Evolutionary conservation across 148 eudicot genomes (phyloP), one percentile per base, ranked within the genome.

Genomic region (Drosera capensis): DNA sequence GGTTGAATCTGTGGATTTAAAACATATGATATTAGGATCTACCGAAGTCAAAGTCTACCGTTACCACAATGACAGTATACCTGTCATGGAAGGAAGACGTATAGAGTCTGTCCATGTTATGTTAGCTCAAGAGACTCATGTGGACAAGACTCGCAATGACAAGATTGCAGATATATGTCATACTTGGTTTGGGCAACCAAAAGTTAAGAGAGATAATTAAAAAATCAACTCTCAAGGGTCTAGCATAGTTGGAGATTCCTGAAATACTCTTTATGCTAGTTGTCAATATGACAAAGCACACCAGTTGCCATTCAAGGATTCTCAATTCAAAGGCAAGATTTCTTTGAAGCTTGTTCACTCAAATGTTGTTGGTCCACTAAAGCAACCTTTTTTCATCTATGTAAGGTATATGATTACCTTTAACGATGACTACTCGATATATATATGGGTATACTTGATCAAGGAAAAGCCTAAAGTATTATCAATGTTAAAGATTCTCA

Each of bases 281-380:
- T 55, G 51, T 19, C 44, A 55, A 40, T 54, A 43, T 28, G 41
- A 41, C 20, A 43, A 54, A 43, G 58, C 58, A 11, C 49, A 43
- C 18, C 48, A 41, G 20, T 19, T 52, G 38, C 41, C 49, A 3
- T 54, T 42, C 17, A 12, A 42, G 5, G 49, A 54, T 26, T 54
- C 40, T 0, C 26, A 30, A 21, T 57, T 25, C 13, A 39, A 26
- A 20, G 62, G 47, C 0, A 57, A 40, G 11, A 37, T 25, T 8
- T 30, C 62, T 12, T 25, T 56, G 3, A 18, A 56, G 53, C n/a
- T 57, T 0, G 20, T 57, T 4, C 49, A 43, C 20, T 54, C 58
- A 15, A 29, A 43, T 29, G 39, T 54, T 40, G 30, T 54, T 29
- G 40, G 48, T 2, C 40, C 26, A 7, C 15, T 43, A n/a, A 43